Evolutionary conservation across 371 early-diverging fungal genomes (phyloP), one percentile per base, ranked within the genome.

Genomic region (Smittium culicis): DNA sequence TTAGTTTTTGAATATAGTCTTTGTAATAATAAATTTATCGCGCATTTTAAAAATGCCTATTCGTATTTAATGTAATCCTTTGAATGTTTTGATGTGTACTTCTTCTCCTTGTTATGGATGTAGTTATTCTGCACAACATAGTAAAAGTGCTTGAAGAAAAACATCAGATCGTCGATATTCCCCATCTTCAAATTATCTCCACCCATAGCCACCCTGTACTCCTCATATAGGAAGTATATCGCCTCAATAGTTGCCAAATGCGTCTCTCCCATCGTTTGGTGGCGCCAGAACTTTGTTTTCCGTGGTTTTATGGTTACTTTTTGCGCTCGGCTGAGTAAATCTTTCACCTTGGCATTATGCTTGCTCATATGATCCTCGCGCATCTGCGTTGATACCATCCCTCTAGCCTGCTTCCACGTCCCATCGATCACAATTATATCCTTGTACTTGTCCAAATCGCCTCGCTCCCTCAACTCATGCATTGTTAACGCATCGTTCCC

Each of bases 211-310:
- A 71, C 72, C 32, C 70, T 68, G 70, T 86, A 88, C 74, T 94
- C 95, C 29, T 85, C 79, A 75, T 87, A 90, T 61, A 92, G 81
- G 71, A 88, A 93, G 67, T 96, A 94, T 54, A 94, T 90, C 5
- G 96, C 96, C 74, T 96, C 96, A 65, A 96, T 93, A 0, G 96
- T 96, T 0, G 94, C 89, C 57, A 96, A 71, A 71, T 88, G 82
- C 62, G 81, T 77, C 25, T 83, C 82, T 54, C 85, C 84, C 34
- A 83, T 73, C 61, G 82, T 79, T 74, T 96, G 96, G 72, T 82
- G 89, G 59, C 96, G 80, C 95, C 95, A 96, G 72, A 96, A 96
- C 65, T 85, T 74, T 0, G 96, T 96, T 66, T 78, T 77, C 29
- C 86, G 83, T 2, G 86, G 84, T 35, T 74, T 80, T 69, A 73